phyloP scores from a whole-genome alignment of 805 yeast genomes.

The Saccharomycopsis fibuligera region DNA sequence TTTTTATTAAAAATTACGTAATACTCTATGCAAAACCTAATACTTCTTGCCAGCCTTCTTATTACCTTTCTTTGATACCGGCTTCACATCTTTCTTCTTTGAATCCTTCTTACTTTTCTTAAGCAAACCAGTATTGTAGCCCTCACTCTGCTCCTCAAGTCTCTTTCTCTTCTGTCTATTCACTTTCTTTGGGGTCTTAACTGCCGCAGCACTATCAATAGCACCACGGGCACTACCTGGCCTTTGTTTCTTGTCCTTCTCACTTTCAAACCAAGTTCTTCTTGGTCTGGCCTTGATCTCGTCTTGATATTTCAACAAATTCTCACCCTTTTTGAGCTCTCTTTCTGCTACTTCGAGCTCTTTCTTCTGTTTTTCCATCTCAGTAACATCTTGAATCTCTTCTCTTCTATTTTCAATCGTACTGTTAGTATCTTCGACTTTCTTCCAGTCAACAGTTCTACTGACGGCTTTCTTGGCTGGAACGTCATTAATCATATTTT shows the following conservation, averaged over 20 bases:
- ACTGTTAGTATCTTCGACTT: conserved; percentile 62
- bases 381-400: conserved; percentile 67
- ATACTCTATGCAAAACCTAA: too few relatives aligned
- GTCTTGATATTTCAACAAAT: conserved; percentile 66
- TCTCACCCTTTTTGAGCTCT: conserved; percentile 81
- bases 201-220: neutral
- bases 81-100: too few relatives aligned
- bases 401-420: conserved; percentile 54
- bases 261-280: conserved; percentile 90
- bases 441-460: conserved; percentile 84
- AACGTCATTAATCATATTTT: conserved; percentile 9
- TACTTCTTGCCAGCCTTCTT: too few relatives aligned
- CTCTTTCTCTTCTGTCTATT: conserved; percentile 20
- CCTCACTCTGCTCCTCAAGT: conserved; percentile 14
- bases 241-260: conserved; percentile 3
- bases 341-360: conserved; percentile 84
- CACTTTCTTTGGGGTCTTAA: conserved; percentile 13
- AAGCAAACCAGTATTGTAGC: too few relatives aligned
- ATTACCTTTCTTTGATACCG: too few relatives aligned
- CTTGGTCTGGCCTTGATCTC: conserved; percentile 88
- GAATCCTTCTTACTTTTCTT: too few relatives aligned
- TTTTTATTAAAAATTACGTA: too few relatives aligned
- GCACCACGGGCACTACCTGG: neutral
- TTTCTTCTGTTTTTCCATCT: conserved; percentile 85
- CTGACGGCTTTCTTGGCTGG: conserved; percentile 65